Base-by-base conservation (phyloP, 164 flowering plant genomes). In the Nelumbo lutea region DNA sequence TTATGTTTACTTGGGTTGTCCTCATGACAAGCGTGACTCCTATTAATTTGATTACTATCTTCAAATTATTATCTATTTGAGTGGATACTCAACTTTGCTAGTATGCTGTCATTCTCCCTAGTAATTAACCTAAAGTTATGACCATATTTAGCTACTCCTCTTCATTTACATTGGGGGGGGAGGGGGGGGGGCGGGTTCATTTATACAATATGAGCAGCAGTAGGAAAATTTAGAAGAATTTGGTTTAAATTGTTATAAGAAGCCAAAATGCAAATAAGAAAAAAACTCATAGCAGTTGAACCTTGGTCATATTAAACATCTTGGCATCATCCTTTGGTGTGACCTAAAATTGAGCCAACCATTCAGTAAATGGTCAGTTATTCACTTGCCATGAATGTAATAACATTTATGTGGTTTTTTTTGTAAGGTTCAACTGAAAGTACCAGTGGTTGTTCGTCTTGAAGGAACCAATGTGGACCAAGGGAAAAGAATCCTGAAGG, bases 391-490 rank as follows among this genome's bases (percentile, higher is more conserved):
- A 9, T 65, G 4, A 47, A 6, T 65, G 40, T 5, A 41, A 38
- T 70, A 61, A 46, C 61, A 62, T 67, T 57, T 53, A 5, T 38
- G 44, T 9, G 41, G 10, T 42, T 38, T 58, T 48, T 61, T 39
- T 70, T 64, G 58, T 42, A 64, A 95, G 99, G 99, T 95, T 68
- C 69, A 79, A 6, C 82, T 95, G 69, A 90, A 95, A 77, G 97
- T 95, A 63, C 97, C 99, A 1, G 97, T 95, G 41, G 78, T 95
- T 15, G 97, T 95, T 64, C 96, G 99, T 61, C 93, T 95, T 59
- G 99, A 95, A 77, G 99, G 99, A 67, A 95, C 99, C 65, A 95
- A 95, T 68, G 99, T 95, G 10, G 99, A 92, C 66, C 96, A 92
- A 75, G 99, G 99, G 66, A 95, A 95, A 83, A 86, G 91, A 81